Evolutionary conservation across 352 stramenopile species (phyloP), one percentile per base, ranked within the genome.

Genomic region (Globisporangium echinulatum): DNA sequence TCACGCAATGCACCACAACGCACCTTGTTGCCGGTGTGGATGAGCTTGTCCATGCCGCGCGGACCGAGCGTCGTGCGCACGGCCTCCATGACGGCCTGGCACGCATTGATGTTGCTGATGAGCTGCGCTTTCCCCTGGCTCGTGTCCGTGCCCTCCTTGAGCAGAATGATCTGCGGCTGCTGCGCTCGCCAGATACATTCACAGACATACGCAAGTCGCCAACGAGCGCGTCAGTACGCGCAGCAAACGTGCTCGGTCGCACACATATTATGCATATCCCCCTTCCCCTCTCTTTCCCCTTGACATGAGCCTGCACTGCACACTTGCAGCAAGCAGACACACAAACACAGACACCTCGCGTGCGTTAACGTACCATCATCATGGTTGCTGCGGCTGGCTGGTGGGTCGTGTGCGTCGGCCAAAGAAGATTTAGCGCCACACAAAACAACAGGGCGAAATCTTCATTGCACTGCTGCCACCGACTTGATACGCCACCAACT

Each of bases 11-110:
- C 7, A 15, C 25, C 49, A 14, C 8, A 50, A 49, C 40, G 53
- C 50, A 79, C 71, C 67, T 89, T 91, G 55, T 75, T 79, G 56
- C 86, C 85, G 37, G 94, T 79, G 64, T 98, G 96, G 48, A 99
- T 94, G n/a, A 99, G 84, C 74, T 99, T 99, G 84, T 99, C 97
- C 96, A 99, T 99, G 62, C 97, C 97, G 37, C 97, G 89, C 36
- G 97, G 97, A 25, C 97, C 97, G 36, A 99, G 80, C 11, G 97
- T 99, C 37, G 97, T 98, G 59, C 96, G 88, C 54, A 99, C 90
- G 56, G 96, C 91, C 72, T 99, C 97, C 69, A 96, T 97, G 49
- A 99, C 92, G 33, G 97, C 97, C 73, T 98, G 83, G 60, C 85
- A 91, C 19, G 83, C 82, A 64, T 92, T 91, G 67, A 91, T 91